Base-by-base conservation (phyloP, 305 asterid genomes). In the Rubia balearica region DNA sequence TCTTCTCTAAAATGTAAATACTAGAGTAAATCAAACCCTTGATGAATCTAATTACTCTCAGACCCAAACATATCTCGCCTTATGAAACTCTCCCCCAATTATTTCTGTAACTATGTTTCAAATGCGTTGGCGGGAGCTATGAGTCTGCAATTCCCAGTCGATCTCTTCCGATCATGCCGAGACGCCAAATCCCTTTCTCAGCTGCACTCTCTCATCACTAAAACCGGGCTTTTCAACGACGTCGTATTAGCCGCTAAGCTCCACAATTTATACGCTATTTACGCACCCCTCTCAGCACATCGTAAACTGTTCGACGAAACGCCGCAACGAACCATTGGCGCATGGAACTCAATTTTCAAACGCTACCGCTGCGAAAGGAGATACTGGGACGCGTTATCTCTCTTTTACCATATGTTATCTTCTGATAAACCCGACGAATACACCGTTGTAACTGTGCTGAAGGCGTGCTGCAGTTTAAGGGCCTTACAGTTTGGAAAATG, bases 301-400 rank as follows among this genome's bases (percentile, higher is more conserved):
- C 84, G 84, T 75, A 86, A 90, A 27, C 71, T 92, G 87, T 85
- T 92, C 78, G 96, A 86, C 33, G 97, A 88, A 87, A 90, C 74
- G 79, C 87, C 91, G 65, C 74, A 76, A 0, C 76, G 81, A 65
- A 78, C 69, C 69, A 43, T 69, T 12, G 65, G 42, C 53, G 53
- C 73, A 51, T 83, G 85, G 82, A 89, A 86, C 74, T 61, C 77
- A 69, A 76, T 84, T 38, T 79, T 89, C 67, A 83, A 77, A 57
- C 43, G 76, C 76, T 83, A 61, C 27, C 83, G 81, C 75, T 70
- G 80, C 19, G 78, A 67, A 21, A 85, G 77, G 74, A 87, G 59
- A 51, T 87, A 80, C 66, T 43, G 69, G 46, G 85, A 84, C 53
- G 75, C 84, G 1, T n/a, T 82, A 65, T 40, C 46, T 63, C 84